phyloP scores from a whole-genome alignment of 2,329 filamentous ascomycete species.

The Pseudocercospora pini-densiflorae region DNA sequence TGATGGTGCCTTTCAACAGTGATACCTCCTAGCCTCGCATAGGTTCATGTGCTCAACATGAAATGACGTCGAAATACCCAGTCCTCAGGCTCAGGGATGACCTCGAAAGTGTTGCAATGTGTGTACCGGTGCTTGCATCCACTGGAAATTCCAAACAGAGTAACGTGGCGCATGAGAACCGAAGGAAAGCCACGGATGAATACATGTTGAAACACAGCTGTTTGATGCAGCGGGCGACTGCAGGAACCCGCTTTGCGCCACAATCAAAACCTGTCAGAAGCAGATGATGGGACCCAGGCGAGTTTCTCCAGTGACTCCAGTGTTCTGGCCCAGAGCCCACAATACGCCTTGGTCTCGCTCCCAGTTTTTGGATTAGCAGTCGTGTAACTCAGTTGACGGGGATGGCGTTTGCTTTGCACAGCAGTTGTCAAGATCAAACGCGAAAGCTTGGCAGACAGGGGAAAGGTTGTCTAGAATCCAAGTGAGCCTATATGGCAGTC shows the following conservation, averaged over 20 bases:
- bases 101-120: neutral
- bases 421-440: constrained; percentile 12
- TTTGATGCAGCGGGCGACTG: constrained; percentile 3
- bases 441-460: constrained; percentile 3
- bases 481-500: neutral
- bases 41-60: neutral
- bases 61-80: neutral
- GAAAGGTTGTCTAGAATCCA: neutral
- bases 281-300: neutral
- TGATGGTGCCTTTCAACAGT: neutral
- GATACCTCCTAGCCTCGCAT: constrained; percentile 1
- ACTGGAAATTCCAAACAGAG: neutral
- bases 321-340: neutral
- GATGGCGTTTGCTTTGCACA: neutral
- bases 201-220: constrained; percentile 2
- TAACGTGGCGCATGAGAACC: neutral
- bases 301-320: neutral
- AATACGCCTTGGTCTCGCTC: neutral
- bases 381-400: neutral
- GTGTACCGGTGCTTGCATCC: neutral
- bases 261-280: constrained; percentile 5
- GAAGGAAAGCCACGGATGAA: neutral
- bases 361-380: neutral
- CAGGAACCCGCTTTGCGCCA: constrained; percentile 8
- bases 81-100: neutral